These are phyloP conservation scores for Penicillium diatomitis DNA, from an alignment of 495 filamentous ascomycete species.

Conservation along the genomic window DNA sequence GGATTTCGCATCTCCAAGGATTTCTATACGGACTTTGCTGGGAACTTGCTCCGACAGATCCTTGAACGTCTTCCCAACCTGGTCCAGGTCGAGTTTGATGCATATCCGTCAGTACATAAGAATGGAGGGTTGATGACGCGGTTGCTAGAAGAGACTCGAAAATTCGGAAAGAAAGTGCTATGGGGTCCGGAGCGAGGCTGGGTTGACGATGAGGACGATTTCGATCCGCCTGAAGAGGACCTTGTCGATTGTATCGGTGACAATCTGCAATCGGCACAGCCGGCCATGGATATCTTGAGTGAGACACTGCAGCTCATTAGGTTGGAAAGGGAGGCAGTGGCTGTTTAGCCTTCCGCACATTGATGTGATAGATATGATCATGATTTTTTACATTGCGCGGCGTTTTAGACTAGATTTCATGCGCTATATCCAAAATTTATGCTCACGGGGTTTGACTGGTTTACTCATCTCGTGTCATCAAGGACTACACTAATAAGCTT, in stretches of 20 bases:
- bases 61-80: slow-evolving; percentile 51
- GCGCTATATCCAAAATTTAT: not conserved
- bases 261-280: not conserved
- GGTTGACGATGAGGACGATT: slow-evolving; percentile 31
- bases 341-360: not conserved
- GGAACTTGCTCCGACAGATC: slow-evolving; percentile 47
- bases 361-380: slow-evolving; percentile 3
- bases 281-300: slow-evolving; percentile 11
- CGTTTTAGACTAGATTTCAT: slow-evolving; percentile 2
- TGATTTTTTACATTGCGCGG: slow-evolving; percentile 14
- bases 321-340: slow-evolving; percentile 6
- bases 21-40: slow-evolving; percentile 69
- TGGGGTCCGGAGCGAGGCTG: slow-evolving; percentile 69
- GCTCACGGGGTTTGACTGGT: not conserved
- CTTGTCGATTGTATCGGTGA: not conserved
- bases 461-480: too few relatives aligned
- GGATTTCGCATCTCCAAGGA: slow-evolving; percentile 60
- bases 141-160: slow-evolving; percentile 46
- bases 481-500: too few relatives aligned
- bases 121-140: slow-evolving; percentile 61
- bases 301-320: slow-evolving; percentile 9
- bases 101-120: slow-evolving; percentile 59
- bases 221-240: slow-evolving; percentile 13
- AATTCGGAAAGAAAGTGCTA: slow-evolving; percentile 43
- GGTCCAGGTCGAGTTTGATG: slow-evolving; percentile 64